Percentiles rank a stretch among this genome's conserved stretches.
These are phyloP conservation scores for Microbotryum intermedium DNA, from an alignment of 1,284 basidiomycete species.

Conservation along the genomic window DNA sequence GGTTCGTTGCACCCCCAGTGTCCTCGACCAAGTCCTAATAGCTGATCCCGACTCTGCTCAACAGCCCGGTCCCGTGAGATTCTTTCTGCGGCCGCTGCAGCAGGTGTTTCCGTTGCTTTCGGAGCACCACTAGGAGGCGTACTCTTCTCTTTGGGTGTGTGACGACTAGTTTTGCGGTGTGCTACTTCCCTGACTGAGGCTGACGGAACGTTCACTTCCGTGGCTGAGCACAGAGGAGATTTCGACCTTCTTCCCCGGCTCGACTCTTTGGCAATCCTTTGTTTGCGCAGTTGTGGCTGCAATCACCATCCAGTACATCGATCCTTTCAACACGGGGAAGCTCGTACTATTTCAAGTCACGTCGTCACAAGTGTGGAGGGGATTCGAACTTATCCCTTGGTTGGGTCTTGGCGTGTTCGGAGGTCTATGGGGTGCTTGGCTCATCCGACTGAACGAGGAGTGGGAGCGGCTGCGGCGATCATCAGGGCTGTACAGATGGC, in stretches of 20 bases:
- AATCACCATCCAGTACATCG: slow-evolving; percentile 55
- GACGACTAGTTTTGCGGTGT: not conserved
- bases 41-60: too few relatives aligned
- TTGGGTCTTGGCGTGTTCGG: slow-evolving; percentile 39
- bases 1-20: slow-evolving; percentile 8
- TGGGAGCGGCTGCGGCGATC: slow-evolving; percentile 44
- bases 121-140: slow-evolving; percentile 90
- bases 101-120: slow-evolving; percentile 52
- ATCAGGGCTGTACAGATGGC: slow-evolving; percentile 56
- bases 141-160: slow-evolving; percentile 59
- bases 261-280: slow-evolving; percentile 51
- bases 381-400: slow-evolving; percentile 36
- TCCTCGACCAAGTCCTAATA: not conserved
- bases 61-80: slow-evolving; percentile 81
- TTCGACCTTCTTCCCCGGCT: slow-evolving; percentile 77
- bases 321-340: slow-evolving; percentile 69
- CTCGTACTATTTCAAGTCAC: slow-evolving; percentile 81
- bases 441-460: slow-evolving; percentile 85
- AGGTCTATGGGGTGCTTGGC: slow-evolving; percentile 86
- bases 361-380: slow-evolving; percentile 57
- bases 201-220: not conserved
- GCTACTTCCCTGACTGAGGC: not conserved
- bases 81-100: slow-evolving; percentile 80
- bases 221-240: slow-evolving; percentile 51
- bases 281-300: slow-evolving; percentile 87